A percentile compares a stretch with the other conserved stretches of the same genome.
phyloP scores from a whole-genome alignment of 148 eudicot species.

The Salicornia ramosissima region DNA sequence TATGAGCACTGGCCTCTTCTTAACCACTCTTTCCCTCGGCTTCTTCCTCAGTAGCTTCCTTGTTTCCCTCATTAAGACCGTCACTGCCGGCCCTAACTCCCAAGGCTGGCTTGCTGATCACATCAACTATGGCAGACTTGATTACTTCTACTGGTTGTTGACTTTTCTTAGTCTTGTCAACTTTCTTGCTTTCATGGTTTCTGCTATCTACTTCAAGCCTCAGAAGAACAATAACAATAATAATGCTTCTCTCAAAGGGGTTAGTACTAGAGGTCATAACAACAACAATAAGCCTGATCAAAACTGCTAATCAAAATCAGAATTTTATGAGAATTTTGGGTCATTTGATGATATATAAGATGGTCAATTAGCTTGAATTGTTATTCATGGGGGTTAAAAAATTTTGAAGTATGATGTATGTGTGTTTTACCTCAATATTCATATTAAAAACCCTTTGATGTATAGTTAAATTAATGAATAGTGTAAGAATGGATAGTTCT shows the following conservation, averaged over 20 bases:
- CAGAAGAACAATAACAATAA: slow-evolving; percentile 19
- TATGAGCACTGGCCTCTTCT: slow-evolving; percentile 79
- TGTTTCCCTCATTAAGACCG: slow-evolving; percentile 46
- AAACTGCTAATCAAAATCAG: slow-evolving; percentile 17
- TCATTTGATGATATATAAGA: too few relatives aligned
- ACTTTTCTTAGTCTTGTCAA: slow-evolving; percentile 46
- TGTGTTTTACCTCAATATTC: slow-evolving; percentile 4
- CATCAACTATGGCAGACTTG: slow-evolving; percentile 65
- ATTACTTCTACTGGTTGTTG: slow-evolving; percentile 54
- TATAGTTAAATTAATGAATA: slow-evolving; percentile 8
- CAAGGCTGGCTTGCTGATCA: slow-evolving; percentile 62
- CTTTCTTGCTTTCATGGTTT: slow-evolving; percentile 42
- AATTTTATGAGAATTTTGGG: background rate
- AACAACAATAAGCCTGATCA: slow-evolving; percentile 16
- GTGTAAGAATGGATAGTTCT: background rate
- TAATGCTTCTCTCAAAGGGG: slow-evolving; percentile 20
- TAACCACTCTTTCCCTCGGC: slow-evolving; percentile 60
- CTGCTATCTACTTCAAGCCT: slow-evolving; percentile 62
- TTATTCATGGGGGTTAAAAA: background rate
- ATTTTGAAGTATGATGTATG: too few relatives aligned
- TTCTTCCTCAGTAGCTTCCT: slow-evolving; percentile 73
- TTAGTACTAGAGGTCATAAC: slow-evolving; percentile 16
- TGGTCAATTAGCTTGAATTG: too few relatives aligned
- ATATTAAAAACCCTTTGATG: background rate
- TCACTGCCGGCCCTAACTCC: slow-evolving; percentile 30